Evolutionary conservation across 2,329 filamentous ascomycete species (phyloP), one percentile per base, ranked within the genome.

Genomic region (Fusarium tupiense): DNA sequence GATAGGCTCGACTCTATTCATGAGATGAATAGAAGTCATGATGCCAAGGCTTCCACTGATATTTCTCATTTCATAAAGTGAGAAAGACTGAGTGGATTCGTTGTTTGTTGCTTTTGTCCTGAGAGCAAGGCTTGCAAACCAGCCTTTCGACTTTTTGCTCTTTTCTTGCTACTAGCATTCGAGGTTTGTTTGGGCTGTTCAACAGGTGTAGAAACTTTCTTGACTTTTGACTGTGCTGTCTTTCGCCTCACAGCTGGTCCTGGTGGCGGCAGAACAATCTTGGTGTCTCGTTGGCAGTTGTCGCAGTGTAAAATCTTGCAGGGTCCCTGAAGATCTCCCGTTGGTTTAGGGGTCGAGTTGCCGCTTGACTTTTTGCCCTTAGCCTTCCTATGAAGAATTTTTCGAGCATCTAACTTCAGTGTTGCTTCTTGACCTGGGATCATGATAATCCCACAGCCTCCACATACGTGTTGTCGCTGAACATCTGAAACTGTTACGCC

Each of bases 111-210:
- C 77, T 84, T 85, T 72, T 89, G 88, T 54, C 86, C 80, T 9
- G 83, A 86, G n/a, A 93, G 83, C 46, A 93, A 80, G 58, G 91
- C 90, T 79, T 92, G 89, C n/a, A 93, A 83, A 3, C 90, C 90
- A 40, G 89, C 88, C 81, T 92, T 93, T 68, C 90, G 85, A 69
- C 84, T 88, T 82, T 91, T 92, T 38, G 91, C 89, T 57, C 90
- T 86, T 82, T 91, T 92, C 82, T 90, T 91, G 82, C 89, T 91
- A 81, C 83, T 89, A 13, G 88, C 86, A 78, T 89, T 91, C 40
- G 86, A 83, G 5, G 86, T 84, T 22, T 67, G 76, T 69, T 81
- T 76, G 78, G 85, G 59, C 81, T 64, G 58, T 26, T 76, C 76
- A 20, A 58, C n/a, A 17, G 68, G 53, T n/a, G 61, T 26, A 49